phyloP scores from a whole-genome alignment of 2,329 filamentous ascomycete genomes.

The Sclerotinia minor region DNA sequence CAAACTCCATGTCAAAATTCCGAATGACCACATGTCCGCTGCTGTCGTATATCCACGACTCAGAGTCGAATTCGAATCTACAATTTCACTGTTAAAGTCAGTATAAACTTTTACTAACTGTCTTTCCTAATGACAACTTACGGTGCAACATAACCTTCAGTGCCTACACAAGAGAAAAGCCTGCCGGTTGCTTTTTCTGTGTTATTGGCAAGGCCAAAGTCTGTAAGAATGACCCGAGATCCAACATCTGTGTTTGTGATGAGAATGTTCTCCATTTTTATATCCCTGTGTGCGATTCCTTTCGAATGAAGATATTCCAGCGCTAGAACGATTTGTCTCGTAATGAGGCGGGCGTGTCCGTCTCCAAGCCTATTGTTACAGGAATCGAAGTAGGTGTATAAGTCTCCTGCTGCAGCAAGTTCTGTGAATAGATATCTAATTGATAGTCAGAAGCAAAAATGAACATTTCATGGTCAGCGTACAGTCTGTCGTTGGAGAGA shows the following conservation, averaged over 20 bases:
- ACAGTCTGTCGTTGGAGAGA: constrained; percentile 51
- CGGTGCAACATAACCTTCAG: constrained; percentile 40
- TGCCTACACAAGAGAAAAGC: constrained; percentile 39
- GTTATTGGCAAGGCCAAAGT: constrained; percentile 41
- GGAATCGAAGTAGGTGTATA: constrained; percentile 39
- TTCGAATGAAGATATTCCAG: constrained; percentile 39
- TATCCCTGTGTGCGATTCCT: constrained; percentile 39
- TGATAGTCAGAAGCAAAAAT: constrained; percentile 24
- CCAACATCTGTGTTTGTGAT: constrained; percentile 38
- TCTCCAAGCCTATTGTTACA: constrained; percentile 35
- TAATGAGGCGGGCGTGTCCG: constrained; percentile 36
- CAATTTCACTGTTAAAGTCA: constrained; percentile 31
- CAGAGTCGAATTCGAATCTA: neutral
- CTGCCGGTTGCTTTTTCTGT: constrained; percentile 30
- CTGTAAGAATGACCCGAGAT: constrained; percentile 39
- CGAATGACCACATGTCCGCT: constrained; percentile 41
- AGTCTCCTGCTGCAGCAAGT: constrained; percentile 51
- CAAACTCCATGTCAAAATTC: constrained; percentile 36
- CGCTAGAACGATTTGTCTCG: constrained; percentile 40
- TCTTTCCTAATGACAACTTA: constrained; percentile 27
- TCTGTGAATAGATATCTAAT: constrained; percentile 57
- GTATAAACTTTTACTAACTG: neutral
- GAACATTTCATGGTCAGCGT: constrained; percentile 30
- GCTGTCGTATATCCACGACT: constrained; percentile 37
- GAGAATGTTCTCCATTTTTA: constrained; percentile 42